These are phyloP conservation scores for Monosporascus cannonballus DNA, from an alignment of 2,329 filamentous ascomycete species.

Conservation along the genomic window DNA sequence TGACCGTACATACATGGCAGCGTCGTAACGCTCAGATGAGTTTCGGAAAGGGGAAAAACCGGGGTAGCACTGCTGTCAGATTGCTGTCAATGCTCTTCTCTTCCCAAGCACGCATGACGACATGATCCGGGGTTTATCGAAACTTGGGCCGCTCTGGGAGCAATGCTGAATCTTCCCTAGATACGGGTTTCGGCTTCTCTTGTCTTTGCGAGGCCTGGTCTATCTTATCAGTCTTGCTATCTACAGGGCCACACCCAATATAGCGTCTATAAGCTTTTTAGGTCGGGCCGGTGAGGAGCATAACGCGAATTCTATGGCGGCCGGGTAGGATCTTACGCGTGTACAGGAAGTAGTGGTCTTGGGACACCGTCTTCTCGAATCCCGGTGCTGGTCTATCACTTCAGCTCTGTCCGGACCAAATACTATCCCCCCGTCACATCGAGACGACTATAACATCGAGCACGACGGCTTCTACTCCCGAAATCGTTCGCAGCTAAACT, in stretches of 20 bases:
- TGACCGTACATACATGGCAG: neutral
- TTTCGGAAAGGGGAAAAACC: neutral
- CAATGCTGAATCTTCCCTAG: neutral
- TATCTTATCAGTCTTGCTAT: slow-evolving; percentile 5
- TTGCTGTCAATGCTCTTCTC: neutral
- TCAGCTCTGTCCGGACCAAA: neutral
- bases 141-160: neutral
- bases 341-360: no score
- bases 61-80: neutral
- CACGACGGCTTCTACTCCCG: neutral
- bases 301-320: neutral
- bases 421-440: neutral
- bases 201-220: neutral
- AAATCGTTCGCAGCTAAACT: neutral
- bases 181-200: neutral
- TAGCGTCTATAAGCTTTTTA: neutral
- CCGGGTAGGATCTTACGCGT: no score
- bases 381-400: no score
- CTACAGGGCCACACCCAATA: neutral
- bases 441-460: neutral
- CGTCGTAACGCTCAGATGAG: neutral
- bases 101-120: no score
- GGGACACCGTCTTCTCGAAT: no score
- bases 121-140: neutral
- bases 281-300: neutral